phyloP scores from a whole-genome alignment of 257 asterid genomes.

The Solanum chiquidenum region DNA sequence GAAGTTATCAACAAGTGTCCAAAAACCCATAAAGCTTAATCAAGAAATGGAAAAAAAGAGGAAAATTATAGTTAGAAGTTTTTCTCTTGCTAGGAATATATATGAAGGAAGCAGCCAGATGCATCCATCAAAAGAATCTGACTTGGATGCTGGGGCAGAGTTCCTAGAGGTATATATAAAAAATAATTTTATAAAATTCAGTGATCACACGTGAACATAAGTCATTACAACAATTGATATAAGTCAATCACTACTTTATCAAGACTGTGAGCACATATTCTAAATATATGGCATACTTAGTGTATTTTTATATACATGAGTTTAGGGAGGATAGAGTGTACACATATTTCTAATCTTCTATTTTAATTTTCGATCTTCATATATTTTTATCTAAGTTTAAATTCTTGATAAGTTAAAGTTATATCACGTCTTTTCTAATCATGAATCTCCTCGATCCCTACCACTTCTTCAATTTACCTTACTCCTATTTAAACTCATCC shows the following conservation, averaged over 20 bases:
- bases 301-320: too few species aligned
- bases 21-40: slow-evolving; percentile 16
- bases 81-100: slow-evolving; percentile 27
- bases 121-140: slow-evolving; percentile 11
- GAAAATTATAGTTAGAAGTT: slow-evolving; percentile 23
- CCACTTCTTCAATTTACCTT: too few species aligned
- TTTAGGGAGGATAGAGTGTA: too few species aligned
- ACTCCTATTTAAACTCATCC: not conserved
- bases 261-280: not conserved
- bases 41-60: slow-evolving; percentile 34
- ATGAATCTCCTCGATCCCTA: too few species aligned
- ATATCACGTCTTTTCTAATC: not conserved
- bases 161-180: slow-evolving; percentile 19
- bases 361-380: too few species aligned
- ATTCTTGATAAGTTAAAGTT: too few species aligned
- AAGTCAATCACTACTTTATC: not conserved
- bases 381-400: accelerated
- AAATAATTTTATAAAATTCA: not conserved
- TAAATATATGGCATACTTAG: not conserved
- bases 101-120: slow-evolving; percentile 7
- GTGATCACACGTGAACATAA: not conserved
- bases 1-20: slow-evolving; percentile 17
- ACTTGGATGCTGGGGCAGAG: slow-evolving; percentile 21
- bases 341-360: too few species aligned
- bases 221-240: not conserved